Evolutionary conservation across 2,329 filamentous ascomycete species (phyloP), one percentile per base, ranked within the genome.

Genomic region (Claviceps purpurea): DNA sequence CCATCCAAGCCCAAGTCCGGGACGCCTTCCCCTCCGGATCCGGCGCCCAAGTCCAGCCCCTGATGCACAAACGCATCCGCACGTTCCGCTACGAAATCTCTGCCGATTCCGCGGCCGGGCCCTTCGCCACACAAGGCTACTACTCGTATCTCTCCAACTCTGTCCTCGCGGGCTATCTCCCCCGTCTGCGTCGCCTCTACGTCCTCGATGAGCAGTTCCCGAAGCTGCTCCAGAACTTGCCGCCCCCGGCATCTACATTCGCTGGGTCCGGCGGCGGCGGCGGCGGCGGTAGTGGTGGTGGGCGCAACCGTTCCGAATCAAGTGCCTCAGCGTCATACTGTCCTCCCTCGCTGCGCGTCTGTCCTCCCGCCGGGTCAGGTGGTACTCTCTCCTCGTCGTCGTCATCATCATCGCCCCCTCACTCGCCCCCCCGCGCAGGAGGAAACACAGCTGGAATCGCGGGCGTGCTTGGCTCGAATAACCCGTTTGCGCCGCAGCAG

Each of bases 91-190:
- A 84, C 64, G 91, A 96, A 67, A 87, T 97, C 63, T 84, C 80
- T 11, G 76, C 81, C 3, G 72, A 73, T 10, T 69, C 78, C 0
- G 65, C 72, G 4, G 70, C 78, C 0, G 78, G 81, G 22, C 74
- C 82, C 11, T 85, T 80, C 55, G 69, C 73, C 8, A 76, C 76
- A 0, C 67, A 72, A 10, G 77, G 76, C 18, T 94, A 95, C 70
- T 95, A 96, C 67, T 79, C 81, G 55, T 95, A 95, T 67, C 79
- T 97, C 20, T 83, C 88, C 26, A 79, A 79, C n/a, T 95, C 88
- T 0, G 78, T 97, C 37, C 79, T 93, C 55, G 78, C 81, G 16
- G 85, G 84, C 56, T 78, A 81, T 7, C 75, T 97, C 7, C 89
- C 89, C 1, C 78, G 77, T 39, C 75, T 97, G 8, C 76, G 76